Evolutionary conservation across 1,284 basidiomycete species (phyloP).

Genomic region (Austroboletus rostrupii): DNA sequence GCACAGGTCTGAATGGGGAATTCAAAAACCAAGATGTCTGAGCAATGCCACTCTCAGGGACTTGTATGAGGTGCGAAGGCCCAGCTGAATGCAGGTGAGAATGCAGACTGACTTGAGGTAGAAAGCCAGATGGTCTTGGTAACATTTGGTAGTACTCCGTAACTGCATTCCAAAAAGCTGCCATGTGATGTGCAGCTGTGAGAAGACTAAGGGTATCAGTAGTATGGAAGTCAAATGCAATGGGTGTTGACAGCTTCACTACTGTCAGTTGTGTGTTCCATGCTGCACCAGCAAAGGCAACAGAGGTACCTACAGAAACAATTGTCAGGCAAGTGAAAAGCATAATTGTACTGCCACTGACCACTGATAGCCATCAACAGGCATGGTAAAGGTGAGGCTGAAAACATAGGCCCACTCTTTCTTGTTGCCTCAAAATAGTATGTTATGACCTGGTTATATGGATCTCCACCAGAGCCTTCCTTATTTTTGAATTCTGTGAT

Average conservation of each 20-base stretch:
- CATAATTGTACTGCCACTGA: not conserved
- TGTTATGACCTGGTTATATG: too few relatives aligned
- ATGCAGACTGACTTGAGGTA: too few relatives aligned
- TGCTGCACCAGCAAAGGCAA: slow-evolving; percentile 1
- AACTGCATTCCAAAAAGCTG: slow-evolving; percentile 3
- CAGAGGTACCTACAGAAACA: not conserved
- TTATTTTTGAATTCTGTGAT: not conserved
- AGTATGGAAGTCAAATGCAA: not conserved
- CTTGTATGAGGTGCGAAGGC: too few relatives aligned
- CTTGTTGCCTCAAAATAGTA: not conserved
- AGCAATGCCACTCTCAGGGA: too few relatives aligned
- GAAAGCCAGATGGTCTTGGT: too few relatives aligned
- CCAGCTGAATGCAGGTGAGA: too few relatives aligned
- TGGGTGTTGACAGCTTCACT: not conserved
- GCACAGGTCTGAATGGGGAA: not conserved
- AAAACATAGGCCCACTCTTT: not conserved
- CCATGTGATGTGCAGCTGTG: slow-evolving; percentile 3
- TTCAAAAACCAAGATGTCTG: too few relatives aligned
- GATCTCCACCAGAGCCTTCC: too few relatives aligned
- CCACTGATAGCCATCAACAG: not conserved
- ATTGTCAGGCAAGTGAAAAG: not conserved
- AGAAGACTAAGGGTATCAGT: too few relatives aligned
- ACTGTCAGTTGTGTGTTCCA: slow-evolving; percentile 5
- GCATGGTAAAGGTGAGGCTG: not conserved
- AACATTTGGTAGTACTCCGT: not conserved